These are phyloP conservation scores for Pseudisothecium myosuroides DNA, from an alignment of 225 moss, liverwort and hornwort species.

Conservation along the genomic window DNA sequence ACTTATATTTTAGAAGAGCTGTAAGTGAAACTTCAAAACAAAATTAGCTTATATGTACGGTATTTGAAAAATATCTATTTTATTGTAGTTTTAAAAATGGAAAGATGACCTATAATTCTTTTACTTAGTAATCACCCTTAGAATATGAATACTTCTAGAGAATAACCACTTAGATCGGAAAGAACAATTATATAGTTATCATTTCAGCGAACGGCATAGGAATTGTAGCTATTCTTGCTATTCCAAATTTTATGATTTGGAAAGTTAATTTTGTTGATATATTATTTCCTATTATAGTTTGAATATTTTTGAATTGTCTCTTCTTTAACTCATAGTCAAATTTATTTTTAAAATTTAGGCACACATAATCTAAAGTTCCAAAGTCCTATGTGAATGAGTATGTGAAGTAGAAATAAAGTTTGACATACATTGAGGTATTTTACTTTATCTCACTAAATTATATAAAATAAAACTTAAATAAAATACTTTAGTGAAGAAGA, in stretches of 20 bases:
- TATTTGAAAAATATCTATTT: neutral
- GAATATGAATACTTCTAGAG: neutral
- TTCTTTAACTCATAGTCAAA: too few relatives aligned
- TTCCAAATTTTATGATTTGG: neutral
- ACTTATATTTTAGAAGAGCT: neutral
- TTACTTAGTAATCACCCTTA: neutral
- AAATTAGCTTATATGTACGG: too few relatives aligned
- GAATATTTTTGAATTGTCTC: neutral
- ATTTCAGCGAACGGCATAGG: neutral
- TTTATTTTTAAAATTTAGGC: neutral
- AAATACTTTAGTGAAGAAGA: neutral
- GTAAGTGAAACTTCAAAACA: too few relatives aligned
- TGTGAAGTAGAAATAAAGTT: neutral
- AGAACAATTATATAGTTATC: neutral
- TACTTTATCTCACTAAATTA: neutral
- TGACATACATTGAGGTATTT: too few relatives aligned
- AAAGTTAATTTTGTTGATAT: too few relatives aligned
- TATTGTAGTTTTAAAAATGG: neutral
- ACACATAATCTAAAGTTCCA: neutral
- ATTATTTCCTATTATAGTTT: too few relatives aligned
- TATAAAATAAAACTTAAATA: neutral
- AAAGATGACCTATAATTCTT: too few relatives aligned
- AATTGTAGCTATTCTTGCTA: neutral
- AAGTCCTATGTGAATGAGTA: neutral
- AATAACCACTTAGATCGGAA: fast-evolving